phyloP scores from a whole-genome alignment of 139 green algal genomes.

The Nannochloris sp. region DNA sequence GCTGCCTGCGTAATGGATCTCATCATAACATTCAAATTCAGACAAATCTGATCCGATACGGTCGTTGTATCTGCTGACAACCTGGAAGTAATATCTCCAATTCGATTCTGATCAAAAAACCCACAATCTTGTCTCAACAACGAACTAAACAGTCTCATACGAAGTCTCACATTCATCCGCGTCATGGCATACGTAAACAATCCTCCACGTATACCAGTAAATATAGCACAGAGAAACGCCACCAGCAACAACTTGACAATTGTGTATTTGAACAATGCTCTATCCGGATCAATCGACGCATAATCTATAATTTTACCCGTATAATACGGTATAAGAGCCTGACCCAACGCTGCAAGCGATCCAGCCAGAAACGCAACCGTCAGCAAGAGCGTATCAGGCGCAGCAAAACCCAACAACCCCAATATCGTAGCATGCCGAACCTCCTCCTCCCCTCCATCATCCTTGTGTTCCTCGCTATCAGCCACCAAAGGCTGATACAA shows the following conservation, averaged over 20 bases:
- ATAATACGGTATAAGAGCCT: constrained; percentile 65
- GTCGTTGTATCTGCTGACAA: constrained; percentile 67
- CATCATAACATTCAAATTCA: constrained; percentile 77
- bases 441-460: not conserved
- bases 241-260: constrained; percentile 50
- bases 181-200: constrained; percentile 55
- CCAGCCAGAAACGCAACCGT: constrained; percentile 47
- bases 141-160: constrained; percentile 40
- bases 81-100: constrained; percentile 43
- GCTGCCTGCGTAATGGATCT: constrained; percentile 39
- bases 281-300: constrained; percentile 58
- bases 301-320: constrained; percentile 66
- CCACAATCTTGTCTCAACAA: constrained; percentile 67
- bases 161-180: constrained; percentile 26
- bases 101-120: constrained; percentile 69
- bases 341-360: constrained; percentile 42
- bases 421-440: constrained; percentile 26
- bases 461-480: constrained; percentile 3
- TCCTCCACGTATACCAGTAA: constrained; percentile 58
- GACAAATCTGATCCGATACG: constrained; percentile 55
- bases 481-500: constrained; percentile 22
- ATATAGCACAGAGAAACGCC: constrained; percentile 45
- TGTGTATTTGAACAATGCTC: constrained; percentile 34
- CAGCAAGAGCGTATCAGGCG: constrained; percentile 42
- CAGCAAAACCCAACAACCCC: constrained; percentile 38